phyloP scores from a whole-genome alignment of 768 basidiomycete species.

The Boletus reticulatus region DNA sequence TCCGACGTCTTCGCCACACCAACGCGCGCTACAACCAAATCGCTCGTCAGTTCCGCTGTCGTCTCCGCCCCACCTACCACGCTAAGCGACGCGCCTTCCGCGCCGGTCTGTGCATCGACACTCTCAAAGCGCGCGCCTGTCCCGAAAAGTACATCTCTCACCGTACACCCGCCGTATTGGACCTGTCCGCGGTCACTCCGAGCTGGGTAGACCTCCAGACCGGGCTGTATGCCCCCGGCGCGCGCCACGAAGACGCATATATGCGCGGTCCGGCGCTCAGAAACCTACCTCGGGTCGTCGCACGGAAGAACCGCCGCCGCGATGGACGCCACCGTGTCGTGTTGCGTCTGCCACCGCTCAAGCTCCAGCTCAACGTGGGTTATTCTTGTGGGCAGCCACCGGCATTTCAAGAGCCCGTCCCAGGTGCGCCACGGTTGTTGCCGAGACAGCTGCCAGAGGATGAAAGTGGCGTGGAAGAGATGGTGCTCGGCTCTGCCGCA shows the following conservation, averaged over 20 bases:
- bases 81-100: constrained; percentile 45
- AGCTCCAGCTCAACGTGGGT: constrained; percentile 3
- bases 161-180: constrained; percentile 11
- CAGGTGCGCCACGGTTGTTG: constrained; percentile 25
- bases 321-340: constrained; percentile 1
- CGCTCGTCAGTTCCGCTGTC: constrained; percentile 38
- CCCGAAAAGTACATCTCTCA: constrained; percentile 38
- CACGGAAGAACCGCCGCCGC: neutral
- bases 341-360: constrained; percentile 13
- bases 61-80: constrained; percentile 39
- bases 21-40: constrained; percentile 42
- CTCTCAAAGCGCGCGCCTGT: constrained; percentile 39
- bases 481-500: constrained; percentile 1
- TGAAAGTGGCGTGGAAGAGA: constrained; percentile 17
- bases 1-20: constrained; percentile 41
- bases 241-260: constrained; percentile 4
- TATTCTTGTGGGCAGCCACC: no score
- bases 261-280: constrained; percentile 2
- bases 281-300: constrained; percentile 9
- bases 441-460: constrained; percentile 27
- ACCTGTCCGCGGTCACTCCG: constrained; percentile 35
- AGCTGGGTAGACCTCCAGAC: constrained; percentile 7
- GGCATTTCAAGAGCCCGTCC: constrained; percentile 2
- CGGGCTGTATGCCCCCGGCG: no score
- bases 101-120: constrained; percentile 46